Base-by-base conservation (phyloP, 2,329 filamentous ascomycete species). In the Raffaelea albimanens region DNA sequence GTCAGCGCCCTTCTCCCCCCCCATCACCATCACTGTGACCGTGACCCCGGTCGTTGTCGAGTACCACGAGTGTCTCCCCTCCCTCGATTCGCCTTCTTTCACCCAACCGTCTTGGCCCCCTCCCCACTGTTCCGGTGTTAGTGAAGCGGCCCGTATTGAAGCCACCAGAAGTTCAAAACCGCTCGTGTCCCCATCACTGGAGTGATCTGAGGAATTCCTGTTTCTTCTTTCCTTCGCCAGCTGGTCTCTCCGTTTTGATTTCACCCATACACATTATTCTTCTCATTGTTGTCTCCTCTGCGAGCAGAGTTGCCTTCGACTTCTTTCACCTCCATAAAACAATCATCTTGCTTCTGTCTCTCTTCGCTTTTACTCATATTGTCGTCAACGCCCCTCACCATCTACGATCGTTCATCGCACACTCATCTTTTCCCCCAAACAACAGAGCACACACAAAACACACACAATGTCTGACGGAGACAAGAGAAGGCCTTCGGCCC, bases 401-500 rank as follows among this genome's bases (percentile, higher is more conserved):
- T 45, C 25, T 29, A 29, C 25, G 25, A 13, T 29, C 25, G 25
- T 13, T 29, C 13, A 38, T 38, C 34, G 13, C 34, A 8, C 48
- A 53, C 46, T 56, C 50, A 50, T 53, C 53, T 54, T 54, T 44
- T 50, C 50, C 13, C 25, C 13, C 13, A 29, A 7, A 29, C 25
- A 29, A 29, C 25, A 29, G 7, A 29, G 25, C 13, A 29, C 25
- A 29, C 25, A 29, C 25, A 38, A 48, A 36, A 23, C 39, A 16
- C 9, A 58, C 61, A 44, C 53, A 59, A 63, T 61, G 59, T 51
- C 52, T 40, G 47, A 52, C 50, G 73, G 77, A 56, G 75, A 78
- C 52, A 78, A 68, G 65, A 77, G 64, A 70, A 71, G 76, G 60
- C 76, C 77, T 55, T 59, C 67, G 62, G 76, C 75, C 49, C 66